Base-by-base conservation (phyloP, 164 flowering plant species). In the Saururus chinensis region DNA sequence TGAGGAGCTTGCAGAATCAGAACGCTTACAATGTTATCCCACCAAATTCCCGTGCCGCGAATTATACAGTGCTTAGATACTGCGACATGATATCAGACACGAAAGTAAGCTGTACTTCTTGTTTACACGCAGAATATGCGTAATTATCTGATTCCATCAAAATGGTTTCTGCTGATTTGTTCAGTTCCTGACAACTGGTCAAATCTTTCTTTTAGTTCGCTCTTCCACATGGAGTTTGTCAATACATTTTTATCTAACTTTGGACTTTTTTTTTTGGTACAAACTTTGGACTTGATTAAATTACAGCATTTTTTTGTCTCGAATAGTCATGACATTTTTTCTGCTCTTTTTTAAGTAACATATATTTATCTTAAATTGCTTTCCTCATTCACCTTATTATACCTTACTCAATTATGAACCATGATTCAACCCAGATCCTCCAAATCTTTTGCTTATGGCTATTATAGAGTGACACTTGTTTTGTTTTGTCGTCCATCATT, bases 31-130 rank as follows among this genome's bases (percentile, higher is more conserved):
- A 86, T 76, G 85, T 83, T 55, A 87, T 89, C 37, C 95, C 87
- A 3, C 89, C 96, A 0, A 73, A 84, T 1, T 89, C 98, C 11
- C 80, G 95, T 4, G 86, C 84, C 14, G 83, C 91, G 41, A 89
- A 89, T 67, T 92, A 92, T 61, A 82, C 80, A 22, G 87, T 89
- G 40, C 70, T 92, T 54, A 71, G 79, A 69, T 92, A 87, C 54
- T 87, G 89, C 12, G 75, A 77, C 53, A 68, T 71, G 42, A 61
- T 55, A 26, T 57, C 76, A 30, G 71, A 70, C 40, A 42, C 69
- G 19, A 35, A 24, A 61, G 77, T 74, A 62, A 74, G 77, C 59
- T 51, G 17, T 12, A 12, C 4, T 12, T 12, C 17, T 45, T 45
- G 49, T 45, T 12, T 45, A 17, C 4, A 12, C 14, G 11, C 49